Conservation (phyloP, 73 alveolate species). For the Breviolum minutum region DNA sequence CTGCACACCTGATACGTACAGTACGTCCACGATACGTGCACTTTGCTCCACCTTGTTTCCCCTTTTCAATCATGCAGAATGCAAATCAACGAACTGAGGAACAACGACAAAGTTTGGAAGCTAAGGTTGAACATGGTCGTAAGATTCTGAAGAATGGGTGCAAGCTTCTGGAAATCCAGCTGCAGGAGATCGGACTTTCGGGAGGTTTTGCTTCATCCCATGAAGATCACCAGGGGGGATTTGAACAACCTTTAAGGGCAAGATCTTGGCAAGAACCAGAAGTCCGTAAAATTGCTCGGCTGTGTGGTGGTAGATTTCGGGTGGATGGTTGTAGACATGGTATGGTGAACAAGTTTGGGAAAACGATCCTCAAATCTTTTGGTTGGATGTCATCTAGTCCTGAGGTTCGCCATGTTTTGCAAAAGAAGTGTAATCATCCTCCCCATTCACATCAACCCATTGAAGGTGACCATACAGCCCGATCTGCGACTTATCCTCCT, state of each 20-base stretch:
- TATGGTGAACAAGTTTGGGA: no score
- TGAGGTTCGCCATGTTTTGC: neutral
- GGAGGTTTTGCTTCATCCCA: neutral
- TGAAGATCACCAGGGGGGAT: neutral
- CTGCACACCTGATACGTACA: neutral
- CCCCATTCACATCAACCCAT: neutral
- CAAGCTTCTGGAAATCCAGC: neutral
- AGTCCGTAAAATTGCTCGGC: neutral
- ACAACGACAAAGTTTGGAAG: neutral
- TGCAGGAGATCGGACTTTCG: neutral
- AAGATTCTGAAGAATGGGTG: neutral
- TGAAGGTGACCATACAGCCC: neutral
- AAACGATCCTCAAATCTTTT: neutral
- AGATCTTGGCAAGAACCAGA: neutral
- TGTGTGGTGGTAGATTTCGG: neutral
- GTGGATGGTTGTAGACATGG: neutral
- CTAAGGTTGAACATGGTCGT: neutral
- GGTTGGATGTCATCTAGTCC: neutral
- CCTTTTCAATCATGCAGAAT: neutral
- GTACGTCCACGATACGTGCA: neutral
- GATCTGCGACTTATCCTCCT: neutral
- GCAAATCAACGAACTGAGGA: neutral
- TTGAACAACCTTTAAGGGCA: neutral
- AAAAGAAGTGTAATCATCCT: neutral
- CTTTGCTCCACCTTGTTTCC: slow-evolving; percentile 7